Base-by-base conservation (phyloP, 23 red algal genomes). In the Gracilaria vermiculophylla region DNA sequence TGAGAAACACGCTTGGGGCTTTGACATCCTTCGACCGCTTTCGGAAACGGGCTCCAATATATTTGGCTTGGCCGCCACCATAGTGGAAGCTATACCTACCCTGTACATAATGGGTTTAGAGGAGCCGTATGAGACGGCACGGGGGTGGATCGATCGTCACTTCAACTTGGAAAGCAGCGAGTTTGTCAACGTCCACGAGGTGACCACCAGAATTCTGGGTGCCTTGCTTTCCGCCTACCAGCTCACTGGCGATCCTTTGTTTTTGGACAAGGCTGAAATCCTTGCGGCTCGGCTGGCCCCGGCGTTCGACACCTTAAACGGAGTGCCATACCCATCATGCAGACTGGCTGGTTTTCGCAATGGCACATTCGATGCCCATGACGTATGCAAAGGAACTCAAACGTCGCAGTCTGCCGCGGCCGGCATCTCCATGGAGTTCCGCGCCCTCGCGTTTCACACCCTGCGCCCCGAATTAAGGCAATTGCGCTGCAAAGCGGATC, bases 91-190 rank as follows among this genome's bases (percentile, higher is more conserved):
- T 15, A 58, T 97, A 28, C 56, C 65, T 33, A 97, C 94, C 20
- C 80, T 97, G 77, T 84, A 92, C 27, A 78, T 97, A 23, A 92
- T 97, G 87, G 70, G 88, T 14, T 49, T 97, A 39, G 23, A 33
- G n/a, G 67, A 77, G 24, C 67, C 69, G 15, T 92, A 84, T 42
- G 53, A 35, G 3, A 34, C 23, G 3, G 94, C 94, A 11, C 81
- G 94, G 0, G 56, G n/a, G n/a, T 92, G 69, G 65, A 66, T 97
- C 9, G 78, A 92, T 53, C 35, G 39, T 1, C 35, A 80, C 25
- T 65, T 91, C 36, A 42, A 62, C 44, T 53, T 93, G 23, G 87
- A 58, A 7, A 83, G 10, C 13, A 82, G 71, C 24, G 41, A 69
- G 19, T 77, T 42, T 39, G 73, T 92, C 5, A 88, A 47, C n/a